Conservation (phyloP, 2,329 filamentous ascomycete genomes). For the Colletotrichum chlorophyti region DNA sequence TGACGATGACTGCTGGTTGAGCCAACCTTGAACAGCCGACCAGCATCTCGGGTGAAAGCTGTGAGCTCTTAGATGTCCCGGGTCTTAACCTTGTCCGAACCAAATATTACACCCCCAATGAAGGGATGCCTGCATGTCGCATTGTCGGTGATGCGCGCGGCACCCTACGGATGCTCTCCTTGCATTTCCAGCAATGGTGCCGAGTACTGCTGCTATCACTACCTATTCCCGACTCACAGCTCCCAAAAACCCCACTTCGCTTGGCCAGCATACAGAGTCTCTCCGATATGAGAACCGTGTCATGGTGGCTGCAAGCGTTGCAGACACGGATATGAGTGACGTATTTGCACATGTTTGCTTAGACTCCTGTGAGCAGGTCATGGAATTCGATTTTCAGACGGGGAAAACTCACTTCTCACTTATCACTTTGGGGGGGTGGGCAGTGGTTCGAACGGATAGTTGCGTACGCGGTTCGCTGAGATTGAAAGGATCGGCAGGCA, state of each 20-base stretch:
- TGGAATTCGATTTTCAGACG: no score
- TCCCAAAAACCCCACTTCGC: conserved; percentile 42
- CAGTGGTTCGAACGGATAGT: neutral
- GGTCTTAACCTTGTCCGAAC: no score
- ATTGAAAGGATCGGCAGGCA: neutral
- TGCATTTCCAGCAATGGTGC: conserved; percentile 45
- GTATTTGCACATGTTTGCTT: conserved; percentile 44
- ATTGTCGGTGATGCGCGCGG: conserved; percentile 4
- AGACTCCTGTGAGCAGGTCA: no score
- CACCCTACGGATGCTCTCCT: conserved; percentile 33
- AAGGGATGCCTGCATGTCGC: conserved; percentile 11
- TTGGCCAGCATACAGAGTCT: conserved; percentile 38
- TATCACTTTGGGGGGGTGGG: neutral
- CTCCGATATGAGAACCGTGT: conserved; percentile 47
- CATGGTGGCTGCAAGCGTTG: conserved; percentile 40
- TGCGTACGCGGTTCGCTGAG: neutral
- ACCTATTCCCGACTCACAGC: conserved; percentile 40
- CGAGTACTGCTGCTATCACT: conserved; percentile 37
- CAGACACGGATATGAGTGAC: conserved; percentile 43
- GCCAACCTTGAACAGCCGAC: no score
- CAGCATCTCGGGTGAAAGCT: no score
- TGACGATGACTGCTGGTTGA: neutral
- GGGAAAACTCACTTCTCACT: no score
- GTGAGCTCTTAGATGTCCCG: no score
- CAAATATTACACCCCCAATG: no score